phyloP scores from a whole-genome alignment of 2,329 filamentous ascomycete genomes.

The Davidsoniella eucalypti region DNA sequence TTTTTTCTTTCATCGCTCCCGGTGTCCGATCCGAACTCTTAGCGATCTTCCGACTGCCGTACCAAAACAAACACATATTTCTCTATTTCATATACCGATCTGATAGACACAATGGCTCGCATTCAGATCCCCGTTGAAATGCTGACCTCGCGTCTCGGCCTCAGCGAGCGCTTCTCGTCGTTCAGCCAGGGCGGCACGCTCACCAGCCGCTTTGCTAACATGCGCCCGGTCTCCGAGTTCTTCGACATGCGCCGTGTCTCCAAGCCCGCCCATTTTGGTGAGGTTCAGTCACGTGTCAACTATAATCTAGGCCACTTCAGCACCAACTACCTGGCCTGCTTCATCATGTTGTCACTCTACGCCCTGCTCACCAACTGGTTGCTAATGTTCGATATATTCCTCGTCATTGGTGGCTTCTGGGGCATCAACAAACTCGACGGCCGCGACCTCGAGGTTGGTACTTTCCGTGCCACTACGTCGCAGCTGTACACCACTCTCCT shows the following conservation, averaged over 20 bases:
- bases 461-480: constrained; percentile 66
- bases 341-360: constrained; percentile 92
- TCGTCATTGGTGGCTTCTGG: constrained; percentile 76
- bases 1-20: constrained; percentile 2
- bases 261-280: constrained; percentile 80
- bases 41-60: not conserved
- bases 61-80: constrained; percentile 8
- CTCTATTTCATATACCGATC: constrained; percentile 3
- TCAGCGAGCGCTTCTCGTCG: constrained; percentile 69
- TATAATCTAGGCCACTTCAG: constrained; percentile 97
- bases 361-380: constrained; percentile 73
- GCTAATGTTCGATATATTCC: constrained; percentile 81
- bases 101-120: constrained; percentile 46
- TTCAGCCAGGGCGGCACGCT: constrained; percentile 59
- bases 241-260: constrained; percentile 89
- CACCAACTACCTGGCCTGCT: constrained; percentile 92
- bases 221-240: constrained; percentile 84
- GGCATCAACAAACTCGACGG: constrained; percentile 82
- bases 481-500: constrained; percentile 88
- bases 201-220: constrained; percentile 72
- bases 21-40: not conserved
- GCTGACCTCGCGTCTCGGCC: constrained; percentile 78
- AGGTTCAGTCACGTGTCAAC: constrained; percentile 83
- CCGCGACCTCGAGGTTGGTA: constrained; percentile 72
- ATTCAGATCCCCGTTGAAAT: constrained; percentile 87